These are phyloP conservation scores for Nigrospora sphaerica DNA, from an alignment of 2,329 filamentous ascomycete species.

Conservation along the genomic window DNA sequence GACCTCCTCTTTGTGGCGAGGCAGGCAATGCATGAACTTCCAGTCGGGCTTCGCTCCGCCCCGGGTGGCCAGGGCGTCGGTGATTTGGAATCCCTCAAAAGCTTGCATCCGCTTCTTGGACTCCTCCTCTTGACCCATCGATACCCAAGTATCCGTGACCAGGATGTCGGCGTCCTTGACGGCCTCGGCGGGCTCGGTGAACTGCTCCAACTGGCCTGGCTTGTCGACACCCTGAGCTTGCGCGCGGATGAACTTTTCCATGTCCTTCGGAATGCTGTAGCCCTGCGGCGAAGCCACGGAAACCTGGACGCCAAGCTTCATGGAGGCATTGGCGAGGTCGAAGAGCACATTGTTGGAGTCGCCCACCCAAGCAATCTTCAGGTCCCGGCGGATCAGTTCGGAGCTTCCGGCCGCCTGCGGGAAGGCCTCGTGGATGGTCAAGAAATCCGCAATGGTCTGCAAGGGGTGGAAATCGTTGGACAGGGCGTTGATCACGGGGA, in stretches of 20 bases:
- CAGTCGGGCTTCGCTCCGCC: constrained; percentile 83
- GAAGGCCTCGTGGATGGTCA: constrained; percentile 81
- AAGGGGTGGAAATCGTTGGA: constrained; percentile 90
- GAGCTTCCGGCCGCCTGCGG: constrained; percentile 30
- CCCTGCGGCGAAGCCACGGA: constrained; percentile 79
- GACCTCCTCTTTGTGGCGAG: constrained; percentile 87
- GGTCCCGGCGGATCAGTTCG: constrained; percentile 63
- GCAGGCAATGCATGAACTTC: constrained; percentile 99
- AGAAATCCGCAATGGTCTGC: constrained; percentile 88
- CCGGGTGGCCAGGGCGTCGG: constrained; percentile 71
- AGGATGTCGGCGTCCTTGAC: constrained; percentile 82
- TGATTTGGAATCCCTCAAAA: constrained; percentile 89
- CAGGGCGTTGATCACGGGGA: constrained; percentile 81
- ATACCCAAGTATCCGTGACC: constrained; percentile 96
- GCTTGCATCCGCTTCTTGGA: constrained; percentile 67
- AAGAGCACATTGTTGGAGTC: constrained; percentile 97
- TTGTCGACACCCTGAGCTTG: constrained; percentile 49
- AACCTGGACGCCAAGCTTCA: constrained; percentile 82
- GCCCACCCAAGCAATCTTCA: constrained; percentile 94
- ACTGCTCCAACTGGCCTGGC: constrained; percentile 66
- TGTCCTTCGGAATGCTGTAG: constrained; percentile 71
- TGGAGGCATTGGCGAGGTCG: constrained; percentile 79
- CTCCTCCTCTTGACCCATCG: constrained; percentile 95
- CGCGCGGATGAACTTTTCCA: constrained; percentile 65
- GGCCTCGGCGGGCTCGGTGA: constrained; percentile 73